Evolutionary conservation across 129 eudicot species (phyloP).

Genomic region (Artemisia annua): DNA sequence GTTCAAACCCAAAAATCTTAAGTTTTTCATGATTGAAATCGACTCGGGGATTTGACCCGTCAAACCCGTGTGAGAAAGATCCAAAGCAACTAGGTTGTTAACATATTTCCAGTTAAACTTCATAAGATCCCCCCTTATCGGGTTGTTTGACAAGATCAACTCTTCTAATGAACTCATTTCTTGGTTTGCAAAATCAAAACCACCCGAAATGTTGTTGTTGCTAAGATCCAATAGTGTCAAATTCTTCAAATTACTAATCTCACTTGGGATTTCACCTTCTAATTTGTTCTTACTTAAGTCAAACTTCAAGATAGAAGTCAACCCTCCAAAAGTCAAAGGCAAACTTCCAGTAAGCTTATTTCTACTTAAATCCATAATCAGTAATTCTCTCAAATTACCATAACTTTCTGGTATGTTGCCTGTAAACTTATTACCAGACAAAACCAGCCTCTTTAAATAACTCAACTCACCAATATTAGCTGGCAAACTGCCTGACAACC

Average conservation of each 20-base stretch:
- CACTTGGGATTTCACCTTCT: constrained; percentile 55
- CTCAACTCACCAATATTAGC: constrained; percentile 46
- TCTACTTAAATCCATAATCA: constrained; percentile 76
- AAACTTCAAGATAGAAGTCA: constrained; percentile 71
- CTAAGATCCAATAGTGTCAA: constrained; percentile 78
- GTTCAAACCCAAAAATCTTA: constrained; percentile 70
- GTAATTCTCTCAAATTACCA: constrained; percentile 49
- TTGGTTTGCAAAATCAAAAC: constrained; percentile 46
- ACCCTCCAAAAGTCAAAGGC: constrained; percentile 55
- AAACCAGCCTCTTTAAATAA: constrained; percentile 54
- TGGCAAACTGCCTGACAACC: constrained; percentile 55
- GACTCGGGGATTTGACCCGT: constrained; percentile 65
- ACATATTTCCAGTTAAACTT: constrained; percentile 51
- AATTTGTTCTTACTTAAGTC: constrained; percentile 67
- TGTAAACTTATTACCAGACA: constrained; percentile 52
- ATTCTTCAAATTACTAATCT: constrained; percentile 53
- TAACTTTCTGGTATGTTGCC: constrained; percentile 57
- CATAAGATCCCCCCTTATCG: constrained; percentile 56
- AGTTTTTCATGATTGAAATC: constrained; percentile 37
- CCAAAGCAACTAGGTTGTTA: constrained; percentile 48
- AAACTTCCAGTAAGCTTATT: constrained; percentile 60
- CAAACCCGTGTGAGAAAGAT: constrained; percentile 57
- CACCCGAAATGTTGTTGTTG: constrained; percentile 65
- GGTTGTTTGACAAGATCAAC: constrained; percentile 67
- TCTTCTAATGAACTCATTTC: constrained; percentile 66